Evolutionary conservation across 495 filamentous ascomycete species (phyloP).

Genomic region (Penicillium bialowiezense): DNA sequence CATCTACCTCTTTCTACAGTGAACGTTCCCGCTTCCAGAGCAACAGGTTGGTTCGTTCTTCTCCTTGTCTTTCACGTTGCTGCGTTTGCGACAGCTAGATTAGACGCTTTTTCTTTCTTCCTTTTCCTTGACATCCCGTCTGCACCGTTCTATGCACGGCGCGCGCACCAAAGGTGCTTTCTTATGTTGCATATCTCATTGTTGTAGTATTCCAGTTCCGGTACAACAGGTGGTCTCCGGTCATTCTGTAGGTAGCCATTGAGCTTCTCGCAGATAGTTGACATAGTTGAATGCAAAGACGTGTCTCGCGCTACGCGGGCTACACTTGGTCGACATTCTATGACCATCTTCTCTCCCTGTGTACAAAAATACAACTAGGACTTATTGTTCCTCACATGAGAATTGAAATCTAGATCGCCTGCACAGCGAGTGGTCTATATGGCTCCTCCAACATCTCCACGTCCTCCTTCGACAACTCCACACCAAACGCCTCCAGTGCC

Average conservation of each 20-base stretch:
- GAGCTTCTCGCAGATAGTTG: constrained; percentile 25
- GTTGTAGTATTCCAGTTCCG: constrained; percentile 10
- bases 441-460: constrained; percentile 57
- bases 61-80: constrained; percentile 27
- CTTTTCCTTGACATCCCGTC: constrained; percentile 8
- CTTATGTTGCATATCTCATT: constrained; percentile 17
- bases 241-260: constrained; percentile 28
- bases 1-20: constrained; percentile 5
- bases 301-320: constrained; percentile 7
- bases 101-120: constrained; percentile 4
- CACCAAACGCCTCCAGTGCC: constrained; percentile 43
- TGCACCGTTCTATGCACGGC: not conserved
- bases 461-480: constrained; percentile 54
- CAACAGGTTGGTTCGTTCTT: constrained; percentile 41
- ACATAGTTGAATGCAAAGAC: constrained; percentile 20
- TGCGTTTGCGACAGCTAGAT: constrained; percentile 16
- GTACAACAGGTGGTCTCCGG: constrained; percentile 14
- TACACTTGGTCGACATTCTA: not conserved
- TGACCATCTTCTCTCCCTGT: not conserved
- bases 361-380: not conserved
- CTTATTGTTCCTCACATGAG: not conserved
- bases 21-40: constrained; percentile 20
- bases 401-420: constrained; percentile 9
- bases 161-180: too few species aligned
- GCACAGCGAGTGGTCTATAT: constrained; percentile 42